Evolutionary conservation across 2,329 filamentous ascomycete genomes (phyloP), one percentile per base, ranked within the genome.

Genomic region (Colletotrichum tofieldiae): DNA sequence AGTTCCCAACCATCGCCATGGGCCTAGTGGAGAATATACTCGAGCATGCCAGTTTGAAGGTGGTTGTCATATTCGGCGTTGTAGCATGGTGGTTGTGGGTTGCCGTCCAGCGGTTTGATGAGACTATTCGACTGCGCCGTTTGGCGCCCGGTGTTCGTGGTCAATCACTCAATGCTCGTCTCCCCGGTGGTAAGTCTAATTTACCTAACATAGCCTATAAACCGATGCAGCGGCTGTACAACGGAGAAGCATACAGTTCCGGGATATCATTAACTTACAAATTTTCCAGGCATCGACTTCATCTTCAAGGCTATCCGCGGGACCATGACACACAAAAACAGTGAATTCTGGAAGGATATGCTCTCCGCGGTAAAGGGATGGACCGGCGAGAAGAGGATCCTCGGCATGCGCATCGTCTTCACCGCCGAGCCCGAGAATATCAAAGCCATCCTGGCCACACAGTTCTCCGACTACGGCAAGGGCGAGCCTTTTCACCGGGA

Each of bases 341-440:
- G 92, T 39, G 86, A 91, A 56, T 84, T 89, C 72, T 97, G 93
- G 92, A 75, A 83, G 9, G 71, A 80, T 2, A 81, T 86, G 65
- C 88, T 95, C 77, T 77, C 76, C 23, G 59, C 74, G 11, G 80
- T 81, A 20, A 77, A 82, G 5, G 79, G 82, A 41, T 91, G 86
- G 76, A 95, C 93, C 0, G 82, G 87, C 49, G 93, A 96, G 81
- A 80, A 84, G 14, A 85, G 85, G 1, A 76, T 90, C 8, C 77
- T 90, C 1, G 86, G 88, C 59, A 80, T 83, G 59, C 89, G 93
- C n/a, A 81, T 92, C 29, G 81, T 97, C 71, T 87, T 96, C 78
- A 98, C 95, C 0, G 89, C 89, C 6, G 94, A 98, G 76, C 93
- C 93, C 0, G 94, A 97, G 78, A 98, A 98, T 79, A 93, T 97